Base-by-base conservation (phyloP, 1,284 basidiomycete species). In the Moniliella sp. region DNA sequence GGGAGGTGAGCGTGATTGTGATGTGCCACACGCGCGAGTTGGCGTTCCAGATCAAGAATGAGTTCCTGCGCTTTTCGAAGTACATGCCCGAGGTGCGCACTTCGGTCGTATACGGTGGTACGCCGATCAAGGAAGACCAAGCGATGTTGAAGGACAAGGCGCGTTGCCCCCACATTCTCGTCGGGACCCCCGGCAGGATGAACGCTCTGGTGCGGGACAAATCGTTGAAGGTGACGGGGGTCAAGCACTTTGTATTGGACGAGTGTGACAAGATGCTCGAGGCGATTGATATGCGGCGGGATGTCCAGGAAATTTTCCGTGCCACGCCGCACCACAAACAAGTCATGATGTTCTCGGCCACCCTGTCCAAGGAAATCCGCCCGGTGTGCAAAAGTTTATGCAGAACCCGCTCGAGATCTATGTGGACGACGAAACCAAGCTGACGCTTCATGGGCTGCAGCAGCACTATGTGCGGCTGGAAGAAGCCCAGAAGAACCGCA, bases 231-330 rank as follows among this genome's bases (percentile, higher is more conserved):
- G 46, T 39, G 5, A 43, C 44, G 12, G 54, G 52, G 15, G 56
- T 59, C 37, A 59, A 59, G 69, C 86, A 94, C 69, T 99, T 99
- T 66, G 86, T 93, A 41, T 70, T 99, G 62, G 91, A 99, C 71
- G 91, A 99, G 69, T 99, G 91, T 71, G 91, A 99, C 73, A 99
- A 99, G 75, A 94, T 99, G 82, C 76, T 99, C 62, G 91, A 99
- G 73, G 79, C 86, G 75, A 83, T 99, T 68, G n/a, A 97, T 75
- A 99, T 99, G 91, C 88, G 91, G 64, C 81, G 91, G 53, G 91
- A 99, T 63, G 88, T 99, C 41, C 91, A 99, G 73, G 91, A 99
- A 67, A 94, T 99, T 57, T 99, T 97, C 75, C 78, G 86, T 51
- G 74, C 83, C 11, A 97, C 91, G n/a, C 91, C 91, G 36, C 88